A percentile compares a stretch with the other conserved stretches of the same genome.
These are phyloP conservation scores for Trichothecium roseum DNA, from an alignment of 2,329 filamentous ascomycete genomes.

Conservation along the genomic window DNA sequence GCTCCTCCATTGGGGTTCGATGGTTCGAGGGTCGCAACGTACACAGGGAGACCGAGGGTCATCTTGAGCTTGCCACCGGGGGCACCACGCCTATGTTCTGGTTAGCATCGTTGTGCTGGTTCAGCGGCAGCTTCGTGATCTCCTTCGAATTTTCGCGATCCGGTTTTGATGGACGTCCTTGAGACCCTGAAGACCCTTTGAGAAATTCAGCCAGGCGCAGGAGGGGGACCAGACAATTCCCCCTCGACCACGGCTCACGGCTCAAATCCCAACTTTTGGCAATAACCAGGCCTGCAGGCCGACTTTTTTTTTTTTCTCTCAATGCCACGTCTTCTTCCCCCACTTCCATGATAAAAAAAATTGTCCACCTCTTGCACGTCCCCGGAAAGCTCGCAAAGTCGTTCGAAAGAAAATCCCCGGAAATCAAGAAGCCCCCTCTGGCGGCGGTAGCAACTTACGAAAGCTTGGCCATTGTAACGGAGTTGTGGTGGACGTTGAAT, in stretches of 20 bases:
- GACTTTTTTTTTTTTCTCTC: no score
- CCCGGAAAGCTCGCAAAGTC: slow-evolving; percentile 2
- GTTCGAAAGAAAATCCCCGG: slow-evolving; percentile 7
- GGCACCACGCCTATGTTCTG: slow-evolving; percentile 60
- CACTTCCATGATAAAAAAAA: neutral
- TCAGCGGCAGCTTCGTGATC: neutral
- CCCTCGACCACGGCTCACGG: no score
- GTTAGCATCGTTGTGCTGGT: no score
- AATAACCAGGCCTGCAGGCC: no score
- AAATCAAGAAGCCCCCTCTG: slow-evolving; percentile 2
- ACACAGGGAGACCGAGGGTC: slow-evolving; percentile 99
- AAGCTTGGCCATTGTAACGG: slow-evolving; percentile 52
- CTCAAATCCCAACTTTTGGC: no score
- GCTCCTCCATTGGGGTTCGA: slow-evolving; percentile 3
- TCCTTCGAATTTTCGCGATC: slow-evolving; percentile 1
- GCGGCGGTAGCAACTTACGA: slow-evolving; percentile 37
- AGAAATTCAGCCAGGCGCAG: no score
- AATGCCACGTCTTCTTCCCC: no score
- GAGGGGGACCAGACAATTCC: no score
- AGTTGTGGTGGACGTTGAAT: slow-evolving; percentile 30
- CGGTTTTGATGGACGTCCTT: neutral
- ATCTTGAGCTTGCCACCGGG: slow-evolving; percentile 99
- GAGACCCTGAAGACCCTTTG: no score
- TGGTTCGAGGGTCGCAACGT: slow-evolving; percentile 35
- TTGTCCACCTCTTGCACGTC: slow-evolving; percentile 12